Evolutionary conservation across 768 basidiomycete species (phyloP), one percentile per base, ranked within the genome.

Genomic region (Boletus bicolor): DNA sequence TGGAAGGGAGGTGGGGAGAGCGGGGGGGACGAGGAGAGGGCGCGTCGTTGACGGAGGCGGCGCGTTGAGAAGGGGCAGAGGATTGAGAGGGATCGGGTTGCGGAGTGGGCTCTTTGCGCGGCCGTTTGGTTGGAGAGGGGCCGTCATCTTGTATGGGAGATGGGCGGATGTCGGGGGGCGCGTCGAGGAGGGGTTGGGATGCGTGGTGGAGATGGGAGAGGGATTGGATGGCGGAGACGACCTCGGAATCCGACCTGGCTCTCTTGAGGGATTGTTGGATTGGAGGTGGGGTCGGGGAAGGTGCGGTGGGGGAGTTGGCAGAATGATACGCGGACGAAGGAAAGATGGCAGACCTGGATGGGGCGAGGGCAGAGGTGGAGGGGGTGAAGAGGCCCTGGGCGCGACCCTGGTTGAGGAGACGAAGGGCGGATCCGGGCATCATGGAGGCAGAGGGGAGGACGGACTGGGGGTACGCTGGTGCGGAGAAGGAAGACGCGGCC

Each of bases 331-430:
- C 77, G 34, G 75, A 76, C 48, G 85, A 85, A 36, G 85, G 80
- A 56, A 82, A 81, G 39, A 78, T 78, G 54, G 79, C 70, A 44
- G 75, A 68, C 53, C 80, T 76, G 60, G 78, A 71, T 32, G 68
- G 63, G 48, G 73, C 71, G 52, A 80, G 71, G 58, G 79, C 77
- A 51, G 90, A 86, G 10, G 91, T 91, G 21, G 89, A 90, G 4
- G 90, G 90, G 26, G 90, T 91, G 68, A 91, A 91, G 30, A 92
- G 79, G 56, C 89, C 89, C 75, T 91, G 90, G 0, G 89, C 89
- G 56, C 89, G 84, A 56, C 89, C 89, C 78, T 92, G 90, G 66
- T 91, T 87, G 44, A 92, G 78, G 43, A 92, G 79, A 51, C 89
- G 86, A 48, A 92, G 83, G 28, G 90, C 90, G 43, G 90, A 91